Percentiles rank a stretch among this genome's conserved stretches.
These are phyloP conservation scores for Fusarium buxicola DNA, from an alignment of 2,329 filamentous ascomycete genomes.

Conservation along the genomic window DNA sequence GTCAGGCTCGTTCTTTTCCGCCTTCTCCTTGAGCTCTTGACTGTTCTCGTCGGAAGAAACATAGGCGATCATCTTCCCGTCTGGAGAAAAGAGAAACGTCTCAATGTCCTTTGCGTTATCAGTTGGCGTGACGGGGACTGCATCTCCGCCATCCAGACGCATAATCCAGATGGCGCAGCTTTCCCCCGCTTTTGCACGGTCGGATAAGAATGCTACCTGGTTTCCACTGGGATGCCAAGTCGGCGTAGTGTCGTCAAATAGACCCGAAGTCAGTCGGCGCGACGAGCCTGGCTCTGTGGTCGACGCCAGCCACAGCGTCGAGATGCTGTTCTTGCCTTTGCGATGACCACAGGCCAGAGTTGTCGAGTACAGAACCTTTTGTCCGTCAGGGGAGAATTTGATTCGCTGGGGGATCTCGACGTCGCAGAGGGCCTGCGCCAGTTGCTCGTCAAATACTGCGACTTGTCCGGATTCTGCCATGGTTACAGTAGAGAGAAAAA, in stretches of 20 bases:
- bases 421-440: constrained; percentile 27
- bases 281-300: constrained; percentile 14
- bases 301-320: constrained; percentile 36
- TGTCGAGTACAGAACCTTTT: constrained; percentile 21
- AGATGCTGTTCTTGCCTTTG: constrained; percentile 22
- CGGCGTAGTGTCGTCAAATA: not conserved
- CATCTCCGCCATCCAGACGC: constrained; percentile 36
- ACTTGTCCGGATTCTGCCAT: constrained; percentile 12
- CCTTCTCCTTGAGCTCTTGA: constrained; percentile 12
- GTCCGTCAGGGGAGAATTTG: constrained; percentile 15
- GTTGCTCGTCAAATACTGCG: constrained; percentile 6
- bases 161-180: constrained; percentile 42
- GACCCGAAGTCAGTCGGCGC: constrained; percentile 13
- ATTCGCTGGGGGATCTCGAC: constrained; percentile 23
- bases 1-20: constrained; percentile 49
- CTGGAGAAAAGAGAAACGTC: constrained; percentile 18
- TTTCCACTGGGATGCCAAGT: constrained; percentile 24
- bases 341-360: not conserved
- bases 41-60: constrained; percentile 31
- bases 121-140: constrained; percentile 19
- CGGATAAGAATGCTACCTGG: constrained; percentile 21
- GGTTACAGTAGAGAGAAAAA: too few species aligned
- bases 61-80: constrained; percentile 28
- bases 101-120: constrained; percentile 31
- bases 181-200: constrained; percentile 44